Evolutionary conservation across 192 early-diverging fungal species (phyloP), one percentile per base, ranked within the genome.

Genomic region (Helicostylum pulchrum): DNA sequence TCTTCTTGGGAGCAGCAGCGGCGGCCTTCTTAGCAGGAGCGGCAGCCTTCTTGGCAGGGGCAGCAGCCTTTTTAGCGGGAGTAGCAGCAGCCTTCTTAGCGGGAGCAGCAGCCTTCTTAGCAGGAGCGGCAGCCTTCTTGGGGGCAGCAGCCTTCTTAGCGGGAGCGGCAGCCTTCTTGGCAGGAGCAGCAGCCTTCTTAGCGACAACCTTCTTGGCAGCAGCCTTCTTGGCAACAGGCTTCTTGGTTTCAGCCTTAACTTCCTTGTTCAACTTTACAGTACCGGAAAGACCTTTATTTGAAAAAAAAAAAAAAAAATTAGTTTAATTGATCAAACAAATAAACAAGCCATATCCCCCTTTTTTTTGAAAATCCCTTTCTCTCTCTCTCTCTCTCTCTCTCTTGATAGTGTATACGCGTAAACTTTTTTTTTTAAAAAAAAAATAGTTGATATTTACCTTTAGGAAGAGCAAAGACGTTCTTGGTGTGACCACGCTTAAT

Each of bases 401-500:
- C 10, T 42, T 21, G 3, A 45, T 23, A 44, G 19, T 59, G 17
- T 10, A 58, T 10, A 11, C 17, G 10, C 3, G 20, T 34, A 58
- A 43, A 43, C 36, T 46, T 6, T 59, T 21, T 23, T 20, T 11
- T 42, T n/a, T n/a, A n/a, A n/a, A n/a, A n/a, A n/a, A n/a, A n/a
- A n/a, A n/a, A 51, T 26, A 17, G 1, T 45, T 61, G 59, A 51
- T 50, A 58, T 57, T 72, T 68, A 56, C 83, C 89, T 66, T 91
- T 91, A 60, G 87, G 88, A 73, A 84, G 82, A 53, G 75, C 60
- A 58, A 92, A 86, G 15, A 79, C 72, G 12, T 85, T 84, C 43
- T 76, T 71, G 46, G 84, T 81, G 51, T 48, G 45, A 53, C 67
- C 88, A 47, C 79, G 81, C 76, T 85, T 85, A 65, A 92, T 78